These are phyloP conservation scores for Cardamine resedifolia DNA, from an alignment of 345 rosid genomes.

Conservation along the genomic window DNA sequence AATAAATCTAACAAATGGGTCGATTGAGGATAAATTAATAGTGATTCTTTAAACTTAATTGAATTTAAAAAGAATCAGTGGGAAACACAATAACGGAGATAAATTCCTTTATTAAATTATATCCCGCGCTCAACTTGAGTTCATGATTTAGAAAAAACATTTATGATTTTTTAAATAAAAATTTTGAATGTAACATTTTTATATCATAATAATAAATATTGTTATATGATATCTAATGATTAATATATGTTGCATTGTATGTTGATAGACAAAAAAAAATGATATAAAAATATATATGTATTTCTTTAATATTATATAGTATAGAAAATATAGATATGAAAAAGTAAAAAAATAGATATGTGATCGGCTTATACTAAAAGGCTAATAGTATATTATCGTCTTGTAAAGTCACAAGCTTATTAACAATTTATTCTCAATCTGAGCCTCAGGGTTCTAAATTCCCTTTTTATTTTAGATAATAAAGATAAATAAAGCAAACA, in stretches of 20 bases:
- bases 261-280: too few relatives aligned
- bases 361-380: conserved; percentile 14
- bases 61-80: not conserved
- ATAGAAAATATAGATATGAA: conserved; percentile 8
- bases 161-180: too few relatives aligned
- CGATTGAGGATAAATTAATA: not conserved
- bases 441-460: conserved; percentile 23
- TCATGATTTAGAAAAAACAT: too few relatives aligned
- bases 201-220: too few relatives aligned
- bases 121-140: too few relatives aligned
- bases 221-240: too few relatives aligned
- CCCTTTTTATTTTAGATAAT: not conserved
- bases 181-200: too few relatives aligned
- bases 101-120: too few relatives aligned
- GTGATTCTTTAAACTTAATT: not conserved
- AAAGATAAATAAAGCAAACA: not conserved
- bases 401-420: conserved; percentile 24
- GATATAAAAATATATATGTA: too few relatives aligned
- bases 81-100: not conserved
- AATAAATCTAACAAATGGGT: conserved; percentile 2
- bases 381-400: conserved; percentile 13
- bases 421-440: conserved; percentile 17
- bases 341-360: too few relatives aligned
- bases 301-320: too few relatives aligned
- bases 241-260: too few relatives aligned